phyloP scores from a whole-genome alignment of 2,329 filamentous ascomycete species.

The Raffaelea ambrosiae region DNA sequence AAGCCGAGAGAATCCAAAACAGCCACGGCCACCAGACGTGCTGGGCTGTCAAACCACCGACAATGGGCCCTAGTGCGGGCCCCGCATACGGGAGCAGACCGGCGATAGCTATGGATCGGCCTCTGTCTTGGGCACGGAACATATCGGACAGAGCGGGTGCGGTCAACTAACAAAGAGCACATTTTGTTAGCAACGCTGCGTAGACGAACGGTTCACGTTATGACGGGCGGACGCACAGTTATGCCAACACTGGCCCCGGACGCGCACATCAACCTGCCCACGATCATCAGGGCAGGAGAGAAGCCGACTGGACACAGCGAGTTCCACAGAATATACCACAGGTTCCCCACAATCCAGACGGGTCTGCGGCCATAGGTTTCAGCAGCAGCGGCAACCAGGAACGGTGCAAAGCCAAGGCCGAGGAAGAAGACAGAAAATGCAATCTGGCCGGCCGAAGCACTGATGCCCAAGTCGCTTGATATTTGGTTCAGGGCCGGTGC shows the following conservation, averaged over 20 bases:
- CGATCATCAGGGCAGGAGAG: neutral
- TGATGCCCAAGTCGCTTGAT: neutral
- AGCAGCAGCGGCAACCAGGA: neutral
- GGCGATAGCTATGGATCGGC: neutral
- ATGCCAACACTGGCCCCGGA: slow-evolving; percentile 1
- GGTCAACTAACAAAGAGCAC: neutral
- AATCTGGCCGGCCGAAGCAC: neutral
- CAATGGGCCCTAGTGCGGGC: neutral
- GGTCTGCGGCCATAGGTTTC: neutral
- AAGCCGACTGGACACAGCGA: neutral
- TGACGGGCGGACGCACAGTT: neutral
- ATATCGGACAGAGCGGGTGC: neutral
- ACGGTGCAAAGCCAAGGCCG: neutral
- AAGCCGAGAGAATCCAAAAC: neutral
- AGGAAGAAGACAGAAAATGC: slow-evolving; percentile 1
- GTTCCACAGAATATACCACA: slow-evolving; percentile 1
- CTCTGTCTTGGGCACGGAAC: neutral
- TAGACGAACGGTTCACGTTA: too few relatives aligned
- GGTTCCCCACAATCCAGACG: neutral
- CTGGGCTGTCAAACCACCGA: neutral
- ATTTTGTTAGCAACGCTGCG: neutral
- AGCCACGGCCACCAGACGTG: slow-evolving; percentile 1
- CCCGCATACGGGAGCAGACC: neutral
- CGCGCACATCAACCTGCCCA: neutral
- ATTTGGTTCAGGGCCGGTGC: neutral